Evolutionary conservation across 1,284 basidiomycete genomes (phyloP).

Genomic region (Pseudozyma tsukubaensis): DNA sequence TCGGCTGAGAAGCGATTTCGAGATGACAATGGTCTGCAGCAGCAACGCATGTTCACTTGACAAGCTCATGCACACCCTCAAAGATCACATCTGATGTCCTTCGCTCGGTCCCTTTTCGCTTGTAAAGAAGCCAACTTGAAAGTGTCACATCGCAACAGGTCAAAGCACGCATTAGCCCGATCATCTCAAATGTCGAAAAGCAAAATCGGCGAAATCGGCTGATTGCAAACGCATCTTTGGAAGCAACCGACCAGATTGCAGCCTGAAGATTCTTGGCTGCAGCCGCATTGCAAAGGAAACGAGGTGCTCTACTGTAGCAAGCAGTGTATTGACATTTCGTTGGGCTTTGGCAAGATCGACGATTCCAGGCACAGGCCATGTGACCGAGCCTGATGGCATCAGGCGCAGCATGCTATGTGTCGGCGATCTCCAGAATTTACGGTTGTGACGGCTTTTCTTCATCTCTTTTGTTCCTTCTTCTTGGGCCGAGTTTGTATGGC

Average conservation of each 20-base stretch:
- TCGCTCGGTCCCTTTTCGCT: conserved; percentile 15
- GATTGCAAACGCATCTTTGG: conserved; percentile 19
- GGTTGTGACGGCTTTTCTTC: too few relatives aligned
- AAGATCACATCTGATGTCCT: conserved; percentile 18
- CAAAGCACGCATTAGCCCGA: conserved; percentile 20
- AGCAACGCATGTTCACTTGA: neutral
- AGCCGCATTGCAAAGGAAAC: neutral
- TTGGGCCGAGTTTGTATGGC: too few relatives aligned
- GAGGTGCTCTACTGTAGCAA: neutral
- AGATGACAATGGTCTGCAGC: conserved; percentile 1
- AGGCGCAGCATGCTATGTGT: neutral
- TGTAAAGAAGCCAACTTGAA: neutral
- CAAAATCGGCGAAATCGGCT: conserved; percentile 15
- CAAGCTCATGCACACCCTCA: conserved; percentile 12
- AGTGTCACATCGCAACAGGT: conserved; percentile 6
- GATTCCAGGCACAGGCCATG: neutral
- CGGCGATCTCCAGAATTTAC: too few relatives aligned
- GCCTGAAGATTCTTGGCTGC: neutral
- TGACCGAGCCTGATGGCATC: neutral
- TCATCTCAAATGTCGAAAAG: conserved; percentile 1
- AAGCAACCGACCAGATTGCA: neutral
- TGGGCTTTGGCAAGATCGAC: neutral
- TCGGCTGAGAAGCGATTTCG: neutral
- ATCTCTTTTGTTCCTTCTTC: too few relatives aligned
- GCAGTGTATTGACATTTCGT: neutral